Conservation (phyloP, 371 early-diverging fungal species). For the Mortierella sp. region DNA sequence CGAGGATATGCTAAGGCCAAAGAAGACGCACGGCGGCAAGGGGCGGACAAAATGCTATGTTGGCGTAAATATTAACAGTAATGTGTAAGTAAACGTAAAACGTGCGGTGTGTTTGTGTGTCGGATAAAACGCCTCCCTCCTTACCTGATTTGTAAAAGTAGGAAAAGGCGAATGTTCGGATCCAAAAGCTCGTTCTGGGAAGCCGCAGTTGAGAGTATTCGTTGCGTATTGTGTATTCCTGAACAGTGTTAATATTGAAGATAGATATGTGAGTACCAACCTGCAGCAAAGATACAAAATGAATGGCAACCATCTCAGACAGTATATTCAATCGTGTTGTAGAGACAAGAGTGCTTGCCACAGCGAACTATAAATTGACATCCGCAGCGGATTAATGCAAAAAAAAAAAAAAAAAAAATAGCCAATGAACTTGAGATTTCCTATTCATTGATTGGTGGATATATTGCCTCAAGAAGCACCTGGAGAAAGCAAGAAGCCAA, state of each 20-base stretch:
- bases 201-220: too few species aligned
- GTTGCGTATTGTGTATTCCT: too few species aligned
- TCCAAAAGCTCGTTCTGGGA: background rate
- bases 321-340: too few species aligned
- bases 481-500: background rate
- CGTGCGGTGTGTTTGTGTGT: too few species aligned
- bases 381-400: conserved; percentile 8
- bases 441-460: background rate
- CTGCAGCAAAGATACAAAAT: too few species aligned
- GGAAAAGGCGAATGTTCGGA: background rate
- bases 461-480: background rate
- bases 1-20: background rate
- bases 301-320: too few species aligned
- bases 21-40: background rate
- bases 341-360: background rate
- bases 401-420: background rate
- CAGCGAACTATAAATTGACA: background rate
- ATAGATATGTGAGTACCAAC: too few species aligned
- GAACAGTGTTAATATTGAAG: too few species aligned
- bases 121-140: too few species aligned
- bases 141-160: background rate
- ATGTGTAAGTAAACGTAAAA: background rate
- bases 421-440: too few species aligned
- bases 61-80: background rate
- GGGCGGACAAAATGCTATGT: conserved; percentile 24